These are phyloP conservation scores for Baudoinia panamericana DNA, from an alignment of 495 filamentous ascomycete genomes.

Conservation along the genomic window DNA sequence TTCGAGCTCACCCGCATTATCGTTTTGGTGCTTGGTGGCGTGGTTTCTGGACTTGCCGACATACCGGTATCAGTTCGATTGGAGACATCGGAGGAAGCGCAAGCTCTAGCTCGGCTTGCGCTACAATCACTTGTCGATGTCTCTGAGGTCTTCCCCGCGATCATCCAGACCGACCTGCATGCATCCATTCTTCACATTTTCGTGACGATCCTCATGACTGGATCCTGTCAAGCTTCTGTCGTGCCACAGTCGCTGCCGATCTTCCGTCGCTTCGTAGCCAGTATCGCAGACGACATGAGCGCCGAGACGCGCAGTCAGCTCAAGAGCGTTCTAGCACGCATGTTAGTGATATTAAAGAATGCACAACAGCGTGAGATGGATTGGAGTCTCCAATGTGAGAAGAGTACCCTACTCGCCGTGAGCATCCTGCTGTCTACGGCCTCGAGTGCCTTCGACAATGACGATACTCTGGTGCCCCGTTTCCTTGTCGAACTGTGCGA, in stretches of 20 bases:
- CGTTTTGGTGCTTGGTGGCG: conserved; percentile 74
- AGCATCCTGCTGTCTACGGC: conserved; percentile 81
- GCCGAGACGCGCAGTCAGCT: conserved; percentile 48
- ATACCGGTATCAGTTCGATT: conserved; percentile 42
- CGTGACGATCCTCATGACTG: conserved; percentile 76
- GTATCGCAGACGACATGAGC: conserved; percentile 30
- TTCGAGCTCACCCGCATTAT: conserved; percentile 95
- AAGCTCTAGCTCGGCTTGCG: conserved; percentile 63
- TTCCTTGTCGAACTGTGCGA: conserved; percentile 69
- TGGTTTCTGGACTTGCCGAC: conserved; percentile 78
- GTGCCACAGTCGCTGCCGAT: conserved; percentile 85
- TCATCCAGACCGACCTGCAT: conserved; percentile 93
- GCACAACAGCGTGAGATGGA: conserved; percentile 74
- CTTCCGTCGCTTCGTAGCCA: conserved; percentile 69
- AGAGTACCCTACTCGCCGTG: conserved; percentile 75
- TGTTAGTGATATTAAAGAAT: conserved; percentile 65
- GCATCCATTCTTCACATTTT: conserved; percentile 97
- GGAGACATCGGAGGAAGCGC: conserved; percentile 66
- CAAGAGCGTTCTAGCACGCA: conserved; percentile 64
- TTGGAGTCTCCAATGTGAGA: conserved; percentile 74
- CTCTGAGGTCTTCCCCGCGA: conserved; percentile 83
- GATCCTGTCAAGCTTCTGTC: conserved; percentile 71
- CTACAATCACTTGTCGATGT: conserved; percentile 84
- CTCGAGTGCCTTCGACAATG: conserved; percentile 53
- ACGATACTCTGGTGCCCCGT: conserved; percentile 53